Evolutionary conservation across 2,329 filamentous ascomycete species (phyloP).

Genomic region (Ilyonectria destructans): DNA sequence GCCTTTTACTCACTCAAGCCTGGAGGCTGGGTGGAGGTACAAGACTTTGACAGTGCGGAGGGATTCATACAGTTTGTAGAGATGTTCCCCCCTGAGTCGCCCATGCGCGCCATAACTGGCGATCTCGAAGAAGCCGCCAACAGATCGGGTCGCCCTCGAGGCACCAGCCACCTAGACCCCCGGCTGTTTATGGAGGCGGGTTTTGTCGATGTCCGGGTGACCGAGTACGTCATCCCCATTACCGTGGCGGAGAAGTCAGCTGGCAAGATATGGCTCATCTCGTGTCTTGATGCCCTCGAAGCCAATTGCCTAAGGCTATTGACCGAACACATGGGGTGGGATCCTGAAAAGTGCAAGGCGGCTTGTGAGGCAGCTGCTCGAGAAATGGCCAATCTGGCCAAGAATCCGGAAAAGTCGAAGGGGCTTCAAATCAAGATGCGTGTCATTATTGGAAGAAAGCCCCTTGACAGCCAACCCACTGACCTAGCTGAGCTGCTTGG

Average conservation of each 20-base stretch:
- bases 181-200: slow-evolving; percentile 64
- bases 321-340: slow-evolving; percentile 69
- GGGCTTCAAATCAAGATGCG: slow-evolving; percentile 65
- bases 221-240: slow-evolving; percentile 66
- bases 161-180: slow-evolving; percentile 63
- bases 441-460: slow-evolving; percentile 68
- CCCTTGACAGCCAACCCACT: slow-evolving; percentile 51
- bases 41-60: slow-evolving; percentile 68
- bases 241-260: slow-evolving; percentile 62
- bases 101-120: slow-evolving; percentile 59
- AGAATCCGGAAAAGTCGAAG: slow-evolving; percentile 61
- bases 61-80: slow-evolving; percentile 52
- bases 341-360: slow-evolving; percentile 63
- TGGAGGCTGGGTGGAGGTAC: slow-evolving; percentile 71
- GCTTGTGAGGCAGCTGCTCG: slow-evolving; percentile 64
- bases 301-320: slow-evolving; percentile 65
- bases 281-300: slow-evolving; percentile 67
- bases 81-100: slow-evolving; percentile 61
- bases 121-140: slow-evolving; percentile 63
- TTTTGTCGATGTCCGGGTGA: slow-evolving; percentile 67
- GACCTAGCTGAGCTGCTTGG: slow-evolving; percentile 39
- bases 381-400: slow-evolving; percentile 66
- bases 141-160: slow-evolving; percentile 63
- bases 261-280: slow-evolving; percentile 70
- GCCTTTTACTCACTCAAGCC: slow-evolving; percentile 69